phyloP scores from a whole-genome alignment of 306 rosid species.

The Neltuma alba region DNA sequence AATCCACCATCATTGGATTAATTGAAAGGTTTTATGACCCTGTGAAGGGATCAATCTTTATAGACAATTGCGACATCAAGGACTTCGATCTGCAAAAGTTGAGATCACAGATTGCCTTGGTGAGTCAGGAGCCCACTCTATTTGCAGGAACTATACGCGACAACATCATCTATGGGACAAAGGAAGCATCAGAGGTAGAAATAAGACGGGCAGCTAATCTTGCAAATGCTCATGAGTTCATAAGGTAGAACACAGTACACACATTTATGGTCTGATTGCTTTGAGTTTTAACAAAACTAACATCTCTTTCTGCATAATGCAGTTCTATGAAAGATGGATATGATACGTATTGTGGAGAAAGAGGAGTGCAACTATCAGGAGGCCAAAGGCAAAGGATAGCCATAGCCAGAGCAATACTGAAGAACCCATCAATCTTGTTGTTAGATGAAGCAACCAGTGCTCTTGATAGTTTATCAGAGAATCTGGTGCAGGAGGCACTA shows the following conservation, averaged over 20 bases:
- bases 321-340: slow-evolving; percentile 75
- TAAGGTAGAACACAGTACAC: slow-evolving; percentile 43
- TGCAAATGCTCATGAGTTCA: slow-evolving; percentile 80
- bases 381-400: slow-evolving; percentile 87
- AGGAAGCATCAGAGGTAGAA: slow-evolving; percentile 60
- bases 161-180: slow-evolving; percentile 64
- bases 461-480: slow-evolving; percentile 72
- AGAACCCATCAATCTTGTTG: slow-evolving; percentile 67
- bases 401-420: slow-evolving; percentile 71
- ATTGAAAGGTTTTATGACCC: no score
- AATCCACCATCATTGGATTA: no score
- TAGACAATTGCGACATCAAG: no score
- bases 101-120: no score
- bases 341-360: slow-evolving; percentile 73
- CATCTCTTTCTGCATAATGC: background rate
- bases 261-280: background rate
- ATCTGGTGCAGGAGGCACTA: slow-evolving; percentile 67
- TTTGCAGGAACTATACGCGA: slow-evolving; percentile 73
- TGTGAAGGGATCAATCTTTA: no score
- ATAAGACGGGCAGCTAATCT: slow-evolving; percentile 60
- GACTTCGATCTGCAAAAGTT: no score
- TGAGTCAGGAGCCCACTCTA: no score
- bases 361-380: no score
- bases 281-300: background rate
- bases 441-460: no score